Percentiles rank a stretch among this genome's conserved stretches.
phyloP scores from a whole-genome alignment of 768 basidiomycete species.

The Cystobasidium ongulense region DNA sequence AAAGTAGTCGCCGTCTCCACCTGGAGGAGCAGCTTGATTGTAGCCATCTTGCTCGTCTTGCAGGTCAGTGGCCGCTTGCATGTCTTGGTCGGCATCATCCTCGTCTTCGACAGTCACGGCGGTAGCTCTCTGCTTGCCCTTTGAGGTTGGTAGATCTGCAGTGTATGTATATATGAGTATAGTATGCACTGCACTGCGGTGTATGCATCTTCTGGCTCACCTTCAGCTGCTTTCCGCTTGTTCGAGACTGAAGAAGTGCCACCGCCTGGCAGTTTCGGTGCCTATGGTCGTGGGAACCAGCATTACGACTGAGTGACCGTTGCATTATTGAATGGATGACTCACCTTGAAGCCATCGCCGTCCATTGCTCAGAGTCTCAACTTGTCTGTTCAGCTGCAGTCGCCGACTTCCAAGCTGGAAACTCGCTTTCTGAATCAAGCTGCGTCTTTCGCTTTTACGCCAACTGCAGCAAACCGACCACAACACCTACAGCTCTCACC shows the following conservation, averaged over 20 bases:
- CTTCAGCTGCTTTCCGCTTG: constrained; percentile 23
- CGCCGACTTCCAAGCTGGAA: background rate
- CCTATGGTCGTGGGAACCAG: background rate
- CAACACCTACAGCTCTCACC: background rate
- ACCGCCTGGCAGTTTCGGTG: constrained; percentile 21
- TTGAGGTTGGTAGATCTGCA: background rate
- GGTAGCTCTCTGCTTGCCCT: constrained; percentile 28
- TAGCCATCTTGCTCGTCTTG: constrained; percentile 54
- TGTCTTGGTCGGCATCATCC: constrained; percentile 21
- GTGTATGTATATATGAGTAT: too few relatives aligned
- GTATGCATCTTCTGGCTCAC: background rate
- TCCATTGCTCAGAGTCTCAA: constrained; percentile 6
- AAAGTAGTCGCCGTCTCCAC: constrained; percentile 82
- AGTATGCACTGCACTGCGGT: too few relatives aligned
- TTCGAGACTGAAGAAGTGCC: background rate
- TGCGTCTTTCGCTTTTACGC: background rate
- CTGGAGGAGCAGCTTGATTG: constrained; percentile 61
- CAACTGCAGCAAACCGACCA: background rate
- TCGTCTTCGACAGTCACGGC: constrained; percentile 20
- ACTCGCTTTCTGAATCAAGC: background rate
- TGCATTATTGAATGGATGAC: background rate
- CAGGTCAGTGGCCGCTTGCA: background rate
- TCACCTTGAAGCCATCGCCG: constrained; percentile 19
- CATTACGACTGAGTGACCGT: background rate
- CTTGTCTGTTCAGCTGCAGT: background rate